Evolutionary conservation across 139 green algal genomes (phyloP).

Genomic region (Chlorella sp.): DNA sequence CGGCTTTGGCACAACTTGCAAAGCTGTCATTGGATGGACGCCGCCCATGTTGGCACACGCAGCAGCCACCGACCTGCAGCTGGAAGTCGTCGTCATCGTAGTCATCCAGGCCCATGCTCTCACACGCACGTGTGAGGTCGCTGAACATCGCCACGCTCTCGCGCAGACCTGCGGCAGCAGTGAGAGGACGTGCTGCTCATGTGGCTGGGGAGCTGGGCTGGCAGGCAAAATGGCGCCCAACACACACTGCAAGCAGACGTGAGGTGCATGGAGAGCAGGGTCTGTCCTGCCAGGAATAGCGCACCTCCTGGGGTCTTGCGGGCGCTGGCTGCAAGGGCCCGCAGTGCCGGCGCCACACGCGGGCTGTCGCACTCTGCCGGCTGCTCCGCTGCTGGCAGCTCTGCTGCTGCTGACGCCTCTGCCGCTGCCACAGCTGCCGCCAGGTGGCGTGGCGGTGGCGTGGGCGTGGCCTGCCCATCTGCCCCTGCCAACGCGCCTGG

Average conservation of each 20-base stretch:
- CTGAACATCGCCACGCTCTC: not conserved
- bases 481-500: too few relatives aligned
- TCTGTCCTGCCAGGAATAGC: not conserved
- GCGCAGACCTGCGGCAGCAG: conserved; percentile 15
- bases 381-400: not conserved
- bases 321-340: not conserved
- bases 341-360: not conserved
- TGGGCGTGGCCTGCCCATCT: too few relatives aligned
- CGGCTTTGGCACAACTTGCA: too few relatives aligned
- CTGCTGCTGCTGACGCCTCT: too few relatives aligned
- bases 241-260: too few relatives aligned
- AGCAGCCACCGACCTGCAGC: conserved; percentile 1
- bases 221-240: too few relatives aligned
- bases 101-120: conserved; percentile 29
- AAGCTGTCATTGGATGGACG: too few relatives aligned
- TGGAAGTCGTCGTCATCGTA: not conserved
- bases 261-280: too few relatives aligned
- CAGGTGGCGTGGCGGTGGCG: too few relatives aligned
- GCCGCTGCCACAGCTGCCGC: too few relatives aligned
- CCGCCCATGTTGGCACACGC: too few relatives aligned
- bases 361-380: not conserved
- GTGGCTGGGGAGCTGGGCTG: not conserved
- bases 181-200: too few relatives aligned
- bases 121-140: not conserved
- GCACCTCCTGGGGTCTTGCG: conserved; percentile 1